Evolutionary conservation across 805 yeast species (phyloP).

Genomic region (Starmerella stellata): DNA sequence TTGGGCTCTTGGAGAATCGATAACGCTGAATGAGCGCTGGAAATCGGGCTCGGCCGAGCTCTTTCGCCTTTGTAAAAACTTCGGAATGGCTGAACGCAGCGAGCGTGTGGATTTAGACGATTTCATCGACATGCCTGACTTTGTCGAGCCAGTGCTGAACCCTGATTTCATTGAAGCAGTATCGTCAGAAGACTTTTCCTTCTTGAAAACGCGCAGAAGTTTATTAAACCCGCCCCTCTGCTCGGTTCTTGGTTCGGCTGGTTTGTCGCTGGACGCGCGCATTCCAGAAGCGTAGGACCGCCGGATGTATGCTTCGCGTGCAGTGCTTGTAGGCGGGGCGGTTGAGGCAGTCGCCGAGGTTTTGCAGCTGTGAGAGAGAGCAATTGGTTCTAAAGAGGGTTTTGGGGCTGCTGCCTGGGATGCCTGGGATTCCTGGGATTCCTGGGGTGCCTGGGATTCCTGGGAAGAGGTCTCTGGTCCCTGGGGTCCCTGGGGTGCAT

Average conservation of each 20-base stretch:
- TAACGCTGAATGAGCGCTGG: no score
- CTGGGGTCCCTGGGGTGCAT: no score
- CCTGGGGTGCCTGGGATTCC: no score
- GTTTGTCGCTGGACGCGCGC: neutral
- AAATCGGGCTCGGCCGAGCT: no score
- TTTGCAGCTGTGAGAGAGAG: no score
- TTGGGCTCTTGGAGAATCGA: no score
- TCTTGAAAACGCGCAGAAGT: neutral
- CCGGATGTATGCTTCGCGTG: neutral
- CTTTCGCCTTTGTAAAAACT: neutral
- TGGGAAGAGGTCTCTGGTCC: no score
- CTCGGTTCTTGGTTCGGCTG: no score
- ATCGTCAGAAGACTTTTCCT: neutral
- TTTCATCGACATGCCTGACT: neutral
- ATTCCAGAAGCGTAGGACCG: neutral
- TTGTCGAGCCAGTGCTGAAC: neutral
- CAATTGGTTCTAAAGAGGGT: neutral
- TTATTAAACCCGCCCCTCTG: neutral
- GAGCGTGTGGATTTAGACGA: neutral
- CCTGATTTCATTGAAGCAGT: neutral
- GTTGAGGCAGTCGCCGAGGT: no score
- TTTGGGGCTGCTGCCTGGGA: no score
- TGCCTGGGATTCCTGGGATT: no score
- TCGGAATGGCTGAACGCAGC: neutral
- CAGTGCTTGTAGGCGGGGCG: neutral